Evolutionary conservation across 2,329 filamentous ascomycete genomes (phyloP).

Genomic region (Diatrype stigma): DNA sequence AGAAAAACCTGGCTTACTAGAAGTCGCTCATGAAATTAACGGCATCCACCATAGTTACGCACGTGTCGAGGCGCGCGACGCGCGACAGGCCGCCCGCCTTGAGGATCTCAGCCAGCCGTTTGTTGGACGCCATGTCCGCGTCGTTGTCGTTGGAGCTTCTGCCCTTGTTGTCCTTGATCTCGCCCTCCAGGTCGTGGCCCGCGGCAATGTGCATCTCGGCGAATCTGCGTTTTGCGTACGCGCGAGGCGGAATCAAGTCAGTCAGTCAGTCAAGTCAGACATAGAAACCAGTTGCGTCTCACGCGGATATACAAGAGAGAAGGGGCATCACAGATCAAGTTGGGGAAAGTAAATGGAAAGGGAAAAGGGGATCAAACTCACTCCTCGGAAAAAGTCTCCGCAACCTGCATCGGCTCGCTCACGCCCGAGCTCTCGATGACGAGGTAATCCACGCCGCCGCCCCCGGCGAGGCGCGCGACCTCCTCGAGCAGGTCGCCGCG

Average conservation of each 20-base stretch:
- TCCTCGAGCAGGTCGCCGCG: slow-evolving; percentile 68
- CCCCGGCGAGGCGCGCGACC: slow-evolving; percentile 59
- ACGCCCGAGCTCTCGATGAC: slow-evolving; percentile 70
- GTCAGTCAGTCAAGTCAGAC: background rate
- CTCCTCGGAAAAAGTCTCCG: slow-evolving; percentile 57
- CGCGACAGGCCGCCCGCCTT: slow-evolving; percentile 59
- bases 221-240: too few relatives aligned
- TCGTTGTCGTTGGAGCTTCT: background rate
- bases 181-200: slow-evolving; percentile 23
- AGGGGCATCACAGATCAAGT: too few relatives aligned
- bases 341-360: slow-evolving; percentile 22
- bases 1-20: slow-evolving; percentile 29
- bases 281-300: too few relatives aligned
- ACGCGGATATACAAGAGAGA: too few relatives aligned
- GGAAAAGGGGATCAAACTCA: slow-evolving; percentile 1
- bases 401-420: slow-evolving; percentile 69
- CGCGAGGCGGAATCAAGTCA: too few relatives aligned
- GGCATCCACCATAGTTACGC: slow-evolving; percentile 68
- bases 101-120: slow-evolving; percentile 22
- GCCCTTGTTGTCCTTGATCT: slow-evolving; percentile 17
- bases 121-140: slow-evolving; percentile 11
- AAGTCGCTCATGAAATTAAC: slow-evolving; percentile 72
- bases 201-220: slow-evolving; percentile 25
- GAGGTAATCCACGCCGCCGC: slow-evolving; percentile 65
- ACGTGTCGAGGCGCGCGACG: slow-evolving; percentile 64